Evolutionary conservation across 1,284 basidiomycete species (phyloP).

Genomic region (Pseudozyma sp.): DNA sequence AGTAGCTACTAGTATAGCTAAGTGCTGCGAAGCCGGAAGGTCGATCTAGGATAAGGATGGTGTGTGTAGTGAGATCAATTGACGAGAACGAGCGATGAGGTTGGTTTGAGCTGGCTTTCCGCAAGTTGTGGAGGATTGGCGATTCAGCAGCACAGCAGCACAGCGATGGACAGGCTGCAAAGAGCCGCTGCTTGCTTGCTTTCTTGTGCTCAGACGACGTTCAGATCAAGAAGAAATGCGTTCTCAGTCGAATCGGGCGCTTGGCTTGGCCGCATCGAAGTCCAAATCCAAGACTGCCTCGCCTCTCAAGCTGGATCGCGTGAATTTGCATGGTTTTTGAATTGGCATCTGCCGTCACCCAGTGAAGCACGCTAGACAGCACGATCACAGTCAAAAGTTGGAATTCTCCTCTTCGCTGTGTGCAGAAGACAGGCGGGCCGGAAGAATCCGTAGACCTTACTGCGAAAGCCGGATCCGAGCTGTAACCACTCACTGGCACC

Average conservation of each 20-base stretch:
- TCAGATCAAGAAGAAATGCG: constrained; percentile 27
- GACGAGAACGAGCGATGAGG: constrained; percentile 4
- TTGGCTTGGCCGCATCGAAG: constrained; percentile 8
- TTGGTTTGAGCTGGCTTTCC: background rate
- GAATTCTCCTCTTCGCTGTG: background rate
- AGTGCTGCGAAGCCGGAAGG: background rate
- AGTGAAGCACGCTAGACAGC: background rate
- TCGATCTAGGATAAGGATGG: constrained; percentile 7
- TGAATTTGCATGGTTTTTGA: no score
- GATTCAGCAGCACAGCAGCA: background rate
- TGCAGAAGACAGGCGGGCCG: constrained; percentile 8
- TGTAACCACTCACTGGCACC: no score
- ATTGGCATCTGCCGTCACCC: constrained; percentile 7
- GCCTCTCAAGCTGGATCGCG: background rate
- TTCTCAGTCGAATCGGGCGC: constrained; percentile 10
- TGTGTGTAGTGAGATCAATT: background rate
- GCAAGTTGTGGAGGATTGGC: constrained; percentile 35
- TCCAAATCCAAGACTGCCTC: background rate
- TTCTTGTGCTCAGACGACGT: no score
- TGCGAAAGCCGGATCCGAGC: constrained; percentile 25
- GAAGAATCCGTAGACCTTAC: constrained; percentile 18
- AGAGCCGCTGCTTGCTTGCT: no score
- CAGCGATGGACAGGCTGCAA: no score
- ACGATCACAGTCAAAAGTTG: constrained; percentile 11
- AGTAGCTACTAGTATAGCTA: background rate